Base-by-base conservation (phyloP, 257 asterid species). In the Parsonsia alboflavescens region DNA sequence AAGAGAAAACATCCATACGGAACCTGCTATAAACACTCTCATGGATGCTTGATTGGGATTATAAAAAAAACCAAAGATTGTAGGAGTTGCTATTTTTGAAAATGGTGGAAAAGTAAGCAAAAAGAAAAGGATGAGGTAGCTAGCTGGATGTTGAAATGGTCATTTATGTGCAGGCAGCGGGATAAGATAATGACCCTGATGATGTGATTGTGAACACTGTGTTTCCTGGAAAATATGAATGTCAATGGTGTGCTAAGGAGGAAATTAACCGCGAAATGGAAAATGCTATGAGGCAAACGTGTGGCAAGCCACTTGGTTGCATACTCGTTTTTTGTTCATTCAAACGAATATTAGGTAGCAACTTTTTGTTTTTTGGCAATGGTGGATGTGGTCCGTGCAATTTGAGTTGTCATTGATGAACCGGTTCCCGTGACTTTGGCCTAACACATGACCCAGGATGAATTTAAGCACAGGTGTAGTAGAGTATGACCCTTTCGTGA, bases 381-480 rank as follows among this genome's bases (percentile, higher is more conserved):
- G 46, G 15, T 56, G 75, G 1, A 1, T n/a, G n/a, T n/a, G n/a
- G n/a, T 33, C 78, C 70, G 4, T 56, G 42, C 39, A 22, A 56
- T 3, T 52, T 52, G 10, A 5, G 9, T 33, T 33, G 36, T 12
- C 21, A 44, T 45, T 45, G 61, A 17, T 11, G 62, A 70, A 59
- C 39, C 71, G 41, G 10, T 49, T 50, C 63, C 68, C 36, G 44
- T 42, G 42, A 74, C 71, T 49, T 63, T 49, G 71, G 41, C 49
- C 28, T 64, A 74, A 61, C 19, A 2, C 41, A n/a, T n/a, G n/a
- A n/a, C n/a, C n/a, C n/a, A n/a, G n/a, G n/a, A n/a, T n/a, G n/a
- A n/a, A n/a, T n/a, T n/a, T n/a, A n/a, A n/a, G n/a, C n/a, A n/a
- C n/a, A n/a, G n/a, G n/a, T n/a, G n/a, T n/a, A 33, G 39, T 33